phyloP scores from a whole-genome alignment of 176 grass and related monocot species.

The Juncus inflexus region DNA sequence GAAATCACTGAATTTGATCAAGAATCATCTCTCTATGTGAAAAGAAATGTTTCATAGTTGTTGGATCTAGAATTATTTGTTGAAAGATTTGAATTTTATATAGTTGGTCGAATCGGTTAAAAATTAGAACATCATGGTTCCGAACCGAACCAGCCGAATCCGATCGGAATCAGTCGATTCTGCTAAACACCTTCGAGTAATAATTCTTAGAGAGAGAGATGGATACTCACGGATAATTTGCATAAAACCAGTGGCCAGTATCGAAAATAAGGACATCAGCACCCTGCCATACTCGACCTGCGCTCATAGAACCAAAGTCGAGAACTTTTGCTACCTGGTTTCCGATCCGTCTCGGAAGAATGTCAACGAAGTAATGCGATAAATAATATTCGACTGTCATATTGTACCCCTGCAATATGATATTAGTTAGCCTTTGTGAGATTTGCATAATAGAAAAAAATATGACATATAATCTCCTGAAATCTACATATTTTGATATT shows the following conservation, averaged over 20 bases:
- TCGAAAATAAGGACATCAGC: conserved; percentile 33
- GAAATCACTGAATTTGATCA: no score
- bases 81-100: no score
- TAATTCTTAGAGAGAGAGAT: background rate
- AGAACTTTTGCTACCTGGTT: conserved; percentile 11
- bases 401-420: conserved; percentile 26
- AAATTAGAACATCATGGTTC: no score
- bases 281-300: conserved; percentile 18
- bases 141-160: no score
- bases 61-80: no score
- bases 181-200: background rate
- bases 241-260: conserved; percentile 34
- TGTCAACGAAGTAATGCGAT: conserved; percentile 32
- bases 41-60: no score
- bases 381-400: conserved; percentile 26
- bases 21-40: no score
- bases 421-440: background rate
- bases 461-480: background rate
- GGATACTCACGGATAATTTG: conserved; percentile 18
- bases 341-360: conserved; percentile 15
- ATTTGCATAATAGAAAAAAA: background rate
- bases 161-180: no score
- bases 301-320: conserved; percentile 29
- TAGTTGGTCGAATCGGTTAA: no score
- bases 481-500: no score